Conservation (phyloP, 805 yeast species). For the Hanseniaspora vineae region DNA sequence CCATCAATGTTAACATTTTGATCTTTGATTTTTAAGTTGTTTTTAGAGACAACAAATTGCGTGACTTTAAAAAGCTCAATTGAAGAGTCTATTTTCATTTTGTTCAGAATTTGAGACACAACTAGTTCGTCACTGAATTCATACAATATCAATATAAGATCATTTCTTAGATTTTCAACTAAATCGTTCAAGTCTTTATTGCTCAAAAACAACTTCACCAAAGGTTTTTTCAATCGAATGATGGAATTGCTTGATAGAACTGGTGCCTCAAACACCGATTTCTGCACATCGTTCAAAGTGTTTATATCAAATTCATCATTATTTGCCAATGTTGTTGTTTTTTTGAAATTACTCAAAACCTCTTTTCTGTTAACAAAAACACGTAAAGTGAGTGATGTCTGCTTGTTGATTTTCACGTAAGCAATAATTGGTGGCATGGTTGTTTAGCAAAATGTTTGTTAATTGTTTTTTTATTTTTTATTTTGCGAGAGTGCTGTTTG, state of each 20-base stretch:
- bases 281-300: conserved; percentile 1
- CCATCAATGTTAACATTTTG: background rate
- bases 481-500: too few relatives aligned
- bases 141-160: conserved; percentile 16
- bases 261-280: conserved; percentile 21
- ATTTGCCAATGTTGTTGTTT: conserved; percentile 3
- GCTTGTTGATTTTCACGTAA: conserved; percentile 12
- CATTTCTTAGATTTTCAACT: conserved; percentile 17
- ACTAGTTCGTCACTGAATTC: conserved; percentile 16
- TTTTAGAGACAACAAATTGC: conserved; percentile 3
- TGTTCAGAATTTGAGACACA: conserved; percentile 11
- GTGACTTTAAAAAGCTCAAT: conserved; percentile 12
- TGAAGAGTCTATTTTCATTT: conserved; percentile 15
- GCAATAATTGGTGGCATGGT: conserved; percentile 12
- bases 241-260: conserved; percentile 23
- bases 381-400: conserved; percentile 14
- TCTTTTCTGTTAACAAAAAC: conserved; percentile 20
- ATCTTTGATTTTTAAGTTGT: conserved; percentile 5
- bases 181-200: conserved; percentile 18
- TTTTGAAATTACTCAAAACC: conserved; percentile 11
- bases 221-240: conserved; percentile 19
- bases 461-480: too few relatives aligned
- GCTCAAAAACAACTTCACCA: conserved; percentile 17
- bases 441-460: too few relatives aligned
- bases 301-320: background rate